Conservation (phyloP, 139 green algal genomes). For the Zygnema circumcarinatum region DNA sequence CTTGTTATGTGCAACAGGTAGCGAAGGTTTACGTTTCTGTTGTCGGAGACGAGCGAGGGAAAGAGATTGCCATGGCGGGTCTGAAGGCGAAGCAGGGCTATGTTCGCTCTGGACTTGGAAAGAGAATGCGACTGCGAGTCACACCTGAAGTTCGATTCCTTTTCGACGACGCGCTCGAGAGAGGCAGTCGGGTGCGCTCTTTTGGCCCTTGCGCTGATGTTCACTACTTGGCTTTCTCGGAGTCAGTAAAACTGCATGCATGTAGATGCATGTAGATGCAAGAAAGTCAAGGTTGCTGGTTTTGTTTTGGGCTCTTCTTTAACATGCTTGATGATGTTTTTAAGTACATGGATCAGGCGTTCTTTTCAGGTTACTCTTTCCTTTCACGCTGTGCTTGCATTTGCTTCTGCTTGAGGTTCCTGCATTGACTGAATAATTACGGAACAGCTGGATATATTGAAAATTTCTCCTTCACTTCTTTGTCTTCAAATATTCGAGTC, state of each 20-base stretch:
- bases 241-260: not conserved
- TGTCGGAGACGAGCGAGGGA: slow-evolving; percentile 71
- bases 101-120: slow-evolving; percentile 79
- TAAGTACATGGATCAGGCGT: not conserved
- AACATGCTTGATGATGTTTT: not conserved
- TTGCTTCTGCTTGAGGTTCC: no score
- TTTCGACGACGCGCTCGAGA: slow-evolving; percentile 78
- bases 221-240: not conserved
- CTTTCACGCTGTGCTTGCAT: no score
- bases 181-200: slow-evolving; percentile 37
- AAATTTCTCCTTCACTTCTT: not conserved
- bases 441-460: no score
- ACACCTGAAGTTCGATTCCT: slow-evolving; percentile 90
- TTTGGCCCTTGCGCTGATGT: not conserved
- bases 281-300: not conserved
- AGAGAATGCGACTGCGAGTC: slow-evolving; percentile 76
- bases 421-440: no score
- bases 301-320: slow-evolving; percentile 11
- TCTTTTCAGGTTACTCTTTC: not conserved
- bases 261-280: not conserved
- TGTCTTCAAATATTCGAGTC: not conserved
- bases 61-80: slow-evolving; percentile 76
- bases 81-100: slow-evolving; percentile 76
- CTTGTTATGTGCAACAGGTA: no score
- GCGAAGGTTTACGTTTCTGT: slow-evolving; percentile 82